Conservation (phyloP, 352 stramenopile genomes). For the Vaucheria bursata region DNA sequence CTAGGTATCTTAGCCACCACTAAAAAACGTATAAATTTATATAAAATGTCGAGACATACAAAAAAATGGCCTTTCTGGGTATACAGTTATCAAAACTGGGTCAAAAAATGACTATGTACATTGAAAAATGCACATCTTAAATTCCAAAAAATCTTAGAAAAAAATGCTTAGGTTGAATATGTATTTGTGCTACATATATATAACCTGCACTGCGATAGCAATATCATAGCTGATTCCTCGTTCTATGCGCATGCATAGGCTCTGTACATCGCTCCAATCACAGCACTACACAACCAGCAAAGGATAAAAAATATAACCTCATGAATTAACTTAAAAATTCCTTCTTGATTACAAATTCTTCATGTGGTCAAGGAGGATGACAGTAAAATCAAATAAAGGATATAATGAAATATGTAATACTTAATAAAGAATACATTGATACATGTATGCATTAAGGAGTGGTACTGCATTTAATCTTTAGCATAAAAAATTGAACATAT, state of each 20-base stretch:
- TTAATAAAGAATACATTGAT: too few relatives aligned
- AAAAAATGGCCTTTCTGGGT: constrained; percentile 18
- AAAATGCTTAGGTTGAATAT: neutral
- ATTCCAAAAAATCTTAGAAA: neutral
- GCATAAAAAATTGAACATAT: too few relatives aligned
- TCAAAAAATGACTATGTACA: constrained; percentile 19
- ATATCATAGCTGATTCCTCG: neutral
- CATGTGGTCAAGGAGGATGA: too few relatives aligned
- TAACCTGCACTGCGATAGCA: neutral
- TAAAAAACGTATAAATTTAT: neutral
- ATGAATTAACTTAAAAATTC: too few relatives aligned
- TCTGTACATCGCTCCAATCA: constrained; percentile 9
- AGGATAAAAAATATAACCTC: too few relatives aligned
- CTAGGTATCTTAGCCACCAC: neutral
- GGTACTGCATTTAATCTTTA: too few relatives aligned
- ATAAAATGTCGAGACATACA: neutral
- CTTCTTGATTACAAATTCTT: too few relatives aligned
- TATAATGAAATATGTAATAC: too few relatives aligned
- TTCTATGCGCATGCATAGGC: neutral
- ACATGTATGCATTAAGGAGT: too few relatives aligned
- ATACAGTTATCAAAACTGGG: constrained; percentile 30
- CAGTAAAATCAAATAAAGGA: too few relatives aligned
- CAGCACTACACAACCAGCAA: too few relatives aligned
- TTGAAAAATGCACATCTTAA: constrained; percentile 18
- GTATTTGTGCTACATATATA: neutral